Base-by-base conservation (phyloP, 2,329 filamentous ascomycete species). In the Thielaviopsis musarum region DNA sequence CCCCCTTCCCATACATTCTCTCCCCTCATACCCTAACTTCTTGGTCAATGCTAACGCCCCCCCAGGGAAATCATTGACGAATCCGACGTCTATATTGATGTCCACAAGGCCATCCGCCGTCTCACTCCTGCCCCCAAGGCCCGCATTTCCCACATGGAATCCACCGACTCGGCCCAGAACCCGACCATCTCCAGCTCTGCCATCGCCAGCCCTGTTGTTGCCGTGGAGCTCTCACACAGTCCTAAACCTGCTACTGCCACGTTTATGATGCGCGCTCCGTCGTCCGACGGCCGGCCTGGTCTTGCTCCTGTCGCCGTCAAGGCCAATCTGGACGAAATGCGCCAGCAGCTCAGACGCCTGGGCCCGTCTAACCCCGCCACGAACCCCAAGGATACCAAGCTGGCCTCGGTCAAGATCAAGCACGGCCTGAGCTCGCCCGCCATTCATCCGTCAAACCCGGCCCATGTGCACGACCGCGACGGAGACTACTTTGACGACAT, bases 61-160 rank as follows among this genome's bases (percentile, higher is more conserved):
- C 5, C 41, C 61, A 91, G 87, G 75, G 93, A 98, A 78, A 98
- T 97, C 64, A 94, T 98, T 63, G 93, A 98, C 69, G 93, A 98
- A 71, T 97, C 91, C 0, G 93, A 98, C 71, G 93, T 98, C 12
- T 98, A 95, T 67, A 85, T 98, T 64, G 93, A 98, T 70, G 90
- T 98, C 1, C 93, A 97, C 76, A 97, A 97, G 74, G 93, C 93
- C 22, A 96, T 98, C 65, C 83, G 93, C 61, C 87, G 93, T 57
- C 80, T 94, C 66, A 82, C 85, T 21, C 90, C 90, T 0, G 90
- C 91, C 1, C 91, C 91, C 1, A 86, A 88, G 67, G 83, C 83
- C 52, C 81, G 86, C 59, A 78, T 74, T 30, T 70, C 68, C 22
- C 78, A 66, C 59, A 68, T 69, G 57, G 65, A 67, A 24, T 56